Evolutionary conservation across 2,329 filamentous ascomycete genomes (phyloP).

Genomic region (Ophiocordyceps camponoti-floridani): DNA sequence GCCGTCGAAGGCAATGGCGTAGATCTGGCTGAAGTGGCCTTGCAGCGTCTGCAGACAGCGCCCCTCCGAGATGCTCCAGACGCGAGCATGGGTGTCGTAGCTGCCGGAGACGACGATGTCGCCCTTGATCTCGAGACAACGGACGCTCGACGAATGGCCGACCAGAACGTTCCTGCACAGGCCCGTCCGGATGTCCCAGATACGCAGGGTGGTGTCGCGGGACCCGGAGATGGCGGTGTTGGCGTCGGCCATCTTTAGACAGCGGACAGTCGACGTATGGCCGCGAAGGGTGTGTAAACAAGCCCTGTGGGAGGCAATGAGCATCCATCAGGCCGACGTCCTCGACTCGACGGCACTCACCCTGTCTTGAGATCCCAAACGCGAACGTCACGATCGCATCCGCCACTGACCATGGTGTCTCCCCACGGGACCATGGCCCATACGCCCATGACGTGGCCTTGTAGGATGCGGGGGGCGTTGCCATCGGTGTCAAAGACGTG

Average conservation of each 20-base stretch:
- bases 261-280: slow-evolving; percentile 91
- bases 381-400: slow-evolving; percentile 88
- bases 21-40: slow-evolving; percentile 97
- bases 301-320: slow-evolving; percentile 11
- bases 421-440: slow-evolving; percentile 99
- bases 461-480: slow-evolving; percentile 69
- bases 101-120: slow-evolving; percentile 96
- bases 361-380: slow-evolving; percentile 94
- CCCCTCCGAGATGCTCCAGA: slow-evolving; percentile 96
- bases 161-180: slow-evolving; percentile 82
- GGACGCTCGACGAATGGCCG: slow-evolving; percentile 86
- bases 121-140: slow-evolving; percentile 88
- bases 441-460: slow-evolving; percentile 96
- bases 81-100: slow-evolving; percentile 90
- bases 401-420: slow-evolving; percentile 84
- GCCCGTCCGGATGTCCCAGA: slow-evolving; percentile 86
- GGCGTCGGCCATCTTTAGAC: slow-evolving; percentile 90
- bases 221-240: slow-evolving; percentile 94
- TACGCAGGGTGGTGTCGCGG: slow-evolving; percentile 78
- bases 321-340: neutral
- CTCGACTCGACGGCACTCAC: slow-evolving; percentile 29
- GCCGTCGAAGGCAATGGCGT: slow-evolving; percentile 94
- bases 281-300: slow-evolving; percentile 74
- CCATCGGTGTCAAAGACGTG: slow-evolving; percentile 93
- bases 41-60: slow-evolving; percentile 77